These are phyloP conservation scores for Talaromyces sp. DNA, from an alignment of 2,329 filamentous ascomycete genomes.

Conservation along the genomic window DNA sequence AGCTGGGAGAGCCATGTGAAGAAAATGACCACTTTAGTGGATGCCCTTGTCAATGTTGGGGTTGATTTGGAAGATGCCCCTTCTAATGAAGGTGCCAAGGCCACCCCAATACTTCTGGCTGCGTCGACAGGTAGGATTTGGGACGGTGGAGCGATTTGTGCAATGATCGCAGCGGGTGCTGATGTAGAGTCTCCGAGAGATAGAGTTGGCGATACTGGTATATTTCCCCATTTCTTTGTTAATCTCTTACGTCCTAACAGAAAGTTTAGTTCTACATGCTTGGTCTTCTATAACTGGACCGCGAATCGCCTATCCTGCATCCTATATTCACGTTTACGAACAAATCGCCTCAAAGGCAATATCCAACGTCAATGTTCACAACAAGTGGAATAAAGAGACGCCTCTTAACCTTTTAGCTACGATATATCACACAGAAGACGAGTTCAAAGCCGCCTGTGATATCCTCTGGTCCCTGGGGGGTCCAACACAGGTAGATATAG, in stretches of 20 bases:
- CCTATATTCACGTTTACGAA: slow-evolving; percentile 17
- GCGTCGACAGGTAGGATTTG: slow-evolving; percentile 18
- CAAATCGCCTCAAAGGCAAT: slow-evolving; percentile 13
- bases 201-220: slow-evolving; percentile 15
- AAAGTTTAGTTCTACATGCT: slow-evolving; percentile 17
- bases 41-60: slow-evolving; percentile 13
- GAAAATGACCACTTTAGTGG: slow-evolving; percentile 14
- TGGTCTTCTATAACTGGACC: slow-evolving; percentile 19
- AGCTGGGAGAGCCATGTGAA: slow-evolving; percentile 18
- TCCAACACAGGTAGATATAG: slow-evolving; percentile 15
- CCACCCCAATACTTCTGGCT: slow-evolving; percentile 19
- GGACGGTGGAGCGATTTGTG: slow-evolving; percentile 20
- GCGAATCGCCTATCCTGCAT: slow-evolving; percentile 19
- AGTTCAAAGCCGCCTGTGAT: slow-evolving; percentile 19
- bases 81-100: slow-evolving; percentile 11
- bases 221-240: background rate
- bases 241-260: background rate
- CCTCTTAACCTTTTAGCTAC: slow-evolving; percentile 19
- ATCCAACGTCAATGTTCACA: slow-evolving; percentile 15
- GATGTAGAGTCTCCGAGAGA: slow-evolving; percentile 14
- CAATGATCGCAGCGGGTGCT: slow-evolving; percentile 17
- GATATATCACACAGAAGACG: slow-evolving; percentile 18
- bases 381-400: slow-evolving; percentile 17
- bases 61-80: slow-evolving; percentile 15
- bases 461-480: slow-evolving; percentile 15